Evolutionary conservation across 768 basidiomycete species (phyloP), one percentile per base, ranked within the genome.

Genomic region (Russula earlei): DNA sequence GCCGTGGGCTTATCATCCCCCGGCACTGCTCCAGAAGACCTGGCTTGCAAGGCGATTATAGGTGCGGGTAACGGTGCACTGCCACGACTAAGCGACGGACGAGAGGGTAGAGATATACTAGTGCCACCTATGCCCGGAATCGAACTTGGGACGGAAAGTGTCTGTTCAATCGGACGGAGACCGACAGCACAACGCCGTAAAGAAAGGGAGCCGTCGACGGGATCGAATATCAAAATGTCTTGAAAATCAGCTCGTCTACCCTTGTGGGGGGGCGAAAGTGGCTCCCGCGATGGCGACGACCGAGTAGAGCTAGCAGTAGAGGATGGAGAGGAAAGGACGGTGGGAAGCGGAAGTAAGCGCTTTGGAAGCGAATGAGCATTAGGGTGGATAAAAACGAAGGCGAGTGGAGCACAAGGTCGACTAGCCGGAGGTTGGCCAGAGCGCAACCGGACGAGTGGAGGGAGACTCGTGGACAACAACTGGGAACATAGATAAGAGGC

Each of bases 201-300:
- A 0, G 78, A 77, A 20, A 88, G 71, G 3, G 75, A 68, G 0
- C 79, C 78, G 38, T 80, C 78, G 0, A 67, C 67, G 0, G 83
- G 79, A 63, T 88, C 83, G 62, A 89, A 87, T 3, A 87, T 63
- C 17, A 88, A 74, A 3, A 87, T 58, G 55, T 89, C 85, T 65
- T 85, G 84, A 61, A 75, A 78, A 56, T 81, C 80, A 19, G 67
- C 67, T 12, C 73, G 70, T 17, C 71, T 69, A 36, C 55, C 60
- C n/a, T 53, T 61, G 31, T 56, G 56, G 4, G 56, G 51, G 62
- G 68, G 24, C 58, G 71, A 67, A 25, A 68, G 53, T 8, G 64
- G 67, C 57, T 52, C 68, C 31, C 5, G 66, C 52, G 58, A 46
- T 20, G 60, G 56, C 33, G 70, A 63, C 42, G 73, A 63, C 25